Conservation (phyloP, 371 early-diverging fungal species). For the Mortierella sp. region DNA sequence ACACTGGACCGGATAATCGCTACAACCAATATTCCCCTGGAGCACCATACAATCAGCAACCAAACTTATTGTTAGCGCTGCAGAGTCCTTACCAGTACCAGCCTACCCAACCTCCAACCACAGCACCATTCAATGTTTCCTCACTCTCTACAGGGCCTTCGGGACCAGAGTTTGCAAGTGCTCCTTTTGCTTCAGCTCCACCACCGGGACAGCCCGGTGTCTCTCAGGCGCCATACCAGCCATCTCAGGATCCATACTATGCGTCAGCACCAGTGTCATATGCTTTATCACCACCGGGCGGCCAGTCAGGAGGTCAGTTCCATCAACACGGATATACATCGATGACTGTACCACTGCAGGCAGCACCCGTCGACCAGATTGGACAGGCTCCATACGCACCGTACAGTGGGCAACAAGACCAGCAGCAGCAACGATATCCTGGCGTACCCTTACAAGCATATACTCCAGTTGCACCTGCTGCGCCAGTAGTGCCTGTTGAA, state of each 20-base stretch:
- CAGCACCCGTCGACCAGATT: background rate
- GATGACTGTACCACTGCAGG: background rate
- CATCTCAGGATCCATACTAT: conserved; percentile 17
- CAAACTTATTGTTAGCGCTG: conserved; percentile 13
- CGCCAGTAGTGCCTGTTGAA: conserved; percentile 29
- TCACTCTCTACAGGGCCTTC: background rate
- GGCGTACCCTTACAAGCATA: background rate
- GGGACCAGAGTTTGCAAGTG: conserved; percentile 9
- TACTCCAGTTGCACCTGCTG: conserved; percentile 12
- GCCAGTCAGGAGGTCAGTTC: background rate
- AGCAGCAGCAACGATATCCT: background rate
- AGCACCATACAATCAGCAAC: conserved; percentile 18
- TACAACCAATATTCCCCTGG: conserved; percentile 21
- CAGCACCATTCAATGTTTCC: conserved; percentile 21
- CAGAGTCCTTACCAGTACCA: conserved; percentile 20
- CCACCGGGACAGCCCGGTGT: conserved; percentile 5
- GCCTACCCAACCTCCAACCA: conserved; percentile 12
- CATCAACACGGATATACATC: conserved; percentile 1
- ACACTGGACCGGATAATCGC: conserved; percentile 27
- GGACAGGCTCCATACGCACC: conserved; percentile 25
- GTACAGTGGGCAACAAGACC: conserved; percentile 13
- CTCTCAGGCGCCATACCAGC: conserved; percentile 6
- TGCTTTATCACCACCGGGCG: background rate
- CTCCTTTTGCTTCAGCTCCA: conserved; percentile 12
- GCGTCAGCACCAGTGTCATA: conserved; percentile 17